These are phyloP conservation scores for Trapa incisa DNA, from an alignment of 345 rosid species.

Conservation along the genomic window DNA sequence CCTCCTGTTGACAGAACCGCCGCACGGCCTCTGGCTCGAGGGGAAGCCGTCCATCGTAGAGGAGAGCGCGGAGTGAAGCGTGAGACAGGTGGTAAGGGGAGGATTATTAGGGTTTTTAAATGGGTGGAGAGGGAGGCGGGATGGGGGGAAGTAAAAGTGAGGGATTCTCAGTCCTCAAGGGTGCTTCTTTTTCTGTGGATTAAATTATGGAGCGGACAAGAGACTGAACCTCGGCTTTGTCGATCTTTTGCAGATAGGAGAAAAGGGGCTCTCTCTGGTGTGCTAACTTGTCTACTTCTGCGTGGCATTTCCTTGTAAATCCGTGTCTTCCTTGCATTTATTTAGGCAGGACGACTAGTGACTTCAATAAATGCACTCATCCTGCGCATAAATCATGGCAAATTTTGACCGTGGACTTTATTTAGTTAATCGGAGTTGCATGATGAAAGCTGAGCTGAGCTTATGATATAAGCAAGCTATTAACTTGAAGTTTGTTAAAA, in stretches of 20 bases:
- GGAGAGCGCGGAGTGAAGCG: not conserved
- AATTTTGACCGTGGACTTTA: too few species aligned
- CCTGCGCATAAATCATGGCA: too few species aligned
- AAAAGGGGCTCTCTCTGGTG: not conserved
- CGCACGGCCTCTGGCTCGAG: conserved; percentile 2
- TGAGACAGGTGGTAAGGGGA: not conserved
- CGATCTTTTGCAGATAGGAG: not conserved
- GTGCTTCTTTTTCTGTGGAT: not conserved
- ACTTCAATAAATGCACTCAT: too few species aligned
- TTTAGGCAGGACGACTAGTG: too few species aligned
- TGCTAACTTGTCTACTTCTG: too few species aligned
- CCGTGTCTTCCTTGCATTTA: too few species aligned
- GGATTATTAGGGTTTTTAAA: not conserved
- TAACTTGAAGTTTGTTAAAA: not conserved
- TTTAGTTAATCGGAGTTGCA: too few species aligned
- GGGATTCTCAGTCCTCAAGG: not conserved
- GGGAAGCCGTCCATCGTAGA: conserved; percentile 4
- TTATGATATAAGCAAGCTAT: not conserved
- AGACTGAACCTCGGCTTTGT: conserved; percentile 6
- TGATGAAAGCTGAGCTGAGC: not conserved
- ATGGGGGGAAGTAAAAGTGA: not conserved
- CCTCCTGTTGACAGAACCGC: conserved; percentile 5
- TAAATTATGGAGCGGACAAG: not conserved
- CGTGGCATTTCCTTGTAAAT: too few species aligned
- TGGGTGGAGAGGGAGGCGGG: not conserved